Base-by-base conservation (phyloP, 331 rosid genomes). In the Arachis monticola region DNA sequence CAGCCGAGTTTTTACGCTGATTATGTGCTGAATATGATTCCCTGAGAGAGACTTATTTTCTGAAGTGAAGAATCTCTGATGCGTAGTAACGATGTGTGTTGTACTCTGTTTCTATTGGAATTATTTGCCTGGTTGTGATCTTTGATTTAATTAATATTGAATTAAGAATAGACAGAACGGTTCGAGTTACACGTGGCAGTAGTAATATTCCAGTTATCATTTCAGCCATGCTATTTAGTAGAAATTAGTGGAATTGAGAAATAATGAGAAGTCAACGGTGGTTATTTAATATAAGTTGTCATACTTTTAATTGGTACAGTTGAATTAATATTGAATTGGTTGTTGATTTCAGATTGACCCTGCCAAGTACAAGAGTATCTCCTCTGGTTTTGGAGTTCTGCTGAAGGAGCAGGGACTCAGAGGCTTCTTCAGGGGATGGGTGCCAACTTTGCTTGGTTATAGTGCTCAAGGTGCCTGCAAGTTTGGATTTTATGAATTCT, bases 381-480 rank as follows among this genome's bases (percentile, higher is more conserved):
- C 97, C 47, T 92, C 97, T 71, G 99, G 98, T 3, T 95, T 95
- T 79, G 99, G 99, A 67, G 67, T 90, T 79, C 69, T 92, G 83
- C 75, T 89, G 1, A 95, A 88, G 90, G 99, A 95, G 89, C 98
- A 95, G 81, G 99, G 99, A 5, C 22, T 81, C 4, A 86, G 73
- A 64, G 99, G 99, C 11, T 88, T 95, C 80, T 92, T 89, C 85
- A 82, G 93, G 79, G 99, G 99, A 13, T 92, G 99, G 99, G 97
- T 83, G 40, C 99, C 99, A 11, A 95, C 99, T 52, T 81, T 95
- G 74, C 84, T 95, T 22, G 99, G 99, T 82, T 92, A 95, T 85
- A 90, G 99, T 84, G 98, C 94, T 47, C 99, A 95, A 85, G 98
- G 99, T 82, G 99, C 98, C 64, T 90, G 93, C 91, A 95, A 95